phyloP scores from a whole-genome alignment of 208 protist species.

The Crithidia acanthocephali region DNA sequence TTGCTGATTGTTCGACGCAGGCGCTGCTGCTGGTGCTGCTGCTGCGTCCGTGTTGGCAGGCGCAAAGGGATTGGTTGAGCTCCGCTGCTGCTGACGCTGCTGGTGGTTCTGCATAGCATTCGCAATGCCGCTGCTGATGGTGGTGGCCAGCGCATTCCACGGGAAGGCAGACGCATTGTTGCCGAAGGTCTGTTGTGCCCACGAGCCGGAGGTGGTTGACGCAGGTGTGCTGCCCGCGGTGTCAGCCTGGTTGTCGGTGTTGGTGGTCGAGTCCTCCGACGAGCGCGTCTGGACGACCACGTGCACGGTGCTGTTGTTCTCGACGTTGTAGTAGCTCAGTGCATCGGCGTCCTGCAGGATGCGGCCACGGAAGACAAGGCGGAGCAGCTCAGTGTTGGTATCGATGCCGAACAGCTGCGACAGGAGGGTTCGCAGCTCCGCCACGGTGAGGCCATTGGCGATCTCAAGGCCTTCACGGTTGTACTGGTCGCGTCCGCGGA shows the following conservation, averaged over 20 bases:
- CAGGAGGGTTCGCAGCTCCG: conserved; percentile 44
- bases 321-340: conserved; percentile 40
- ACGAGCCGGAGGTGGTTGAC: neutral
- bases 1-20: conserved; percentile 1
- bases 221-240: neutral
- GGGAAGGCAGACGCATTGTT: neutral
- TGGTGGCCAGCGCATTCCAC: conserved; percentile 16
- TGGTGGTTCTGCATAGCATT: conserved; percentile 20
- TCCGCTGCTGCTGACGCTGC: conserved; percentile 11
- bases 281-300: conserved; percentile 38
- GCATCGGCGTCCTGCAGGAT: conserved; percentile 36
- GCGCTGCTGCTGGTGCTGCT: too few species aligned
- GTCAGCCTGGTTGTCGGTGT: neutral
- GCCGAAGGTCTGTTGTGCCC: neutral
- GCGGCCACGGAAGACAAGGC: conserved; percentile 39
- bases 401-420: conserved; percentile 34
- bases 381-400: conserved; percentile 25
- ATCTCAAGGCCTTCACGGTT: conserved; percentile 51
- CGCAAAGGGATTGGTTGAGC: too few species aligned
- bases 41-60: too few species aligned
- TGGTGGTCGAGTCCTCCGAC: neutral
- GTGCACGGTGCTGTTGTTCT: conserved; percentile 44
- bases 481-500: conserved; percentile 20
- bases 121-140: conserved; percentile 24
- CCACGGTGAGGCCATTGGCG: conserved; percentile 37